Conservation (phyloP, 2,329 filamentous ascomycete genomes). For the Claviceps fusiformis region DNA sequence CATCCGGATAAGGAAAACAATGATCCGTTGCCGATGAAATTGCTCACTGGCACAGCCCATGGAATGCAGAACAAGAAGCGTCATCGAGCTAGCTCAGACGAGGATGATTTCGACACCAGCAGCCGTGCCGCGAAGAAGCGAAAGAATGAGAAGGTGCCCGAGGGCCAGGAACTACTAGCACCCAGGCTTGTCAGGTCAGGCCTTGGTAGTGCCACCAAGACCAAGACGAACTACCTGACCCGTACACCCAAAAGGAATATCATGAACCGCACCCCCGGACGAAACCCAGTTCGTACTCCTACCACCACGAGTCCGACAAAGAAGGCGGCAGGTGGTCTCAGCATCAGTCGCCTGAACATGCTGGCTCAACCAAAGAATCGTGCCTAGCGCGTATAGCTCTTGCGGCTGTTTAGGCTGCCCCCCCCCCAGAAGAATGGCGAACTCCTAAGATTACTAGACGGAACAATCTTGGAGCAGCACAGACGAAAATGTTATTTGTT, state of each 20-base stretch:
- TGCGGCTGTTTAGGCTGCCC: background rate
- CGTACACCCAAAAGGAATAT: constrained; percentile 14
- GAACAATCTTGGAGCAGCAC: background rate
- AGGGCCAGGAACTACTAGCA: constrained; percentile 39
- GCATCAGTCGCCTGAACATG: constrained; percentile 46
- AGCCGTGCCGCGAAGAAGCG: constrained; percentile 46
- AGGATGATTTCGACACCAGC: constrained; percentile 34
- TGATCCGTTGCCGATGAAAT: constrained; percentile 21
- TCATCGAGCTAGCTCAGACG: constrained; percentile 41
- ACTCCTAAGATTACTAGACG: background rate
- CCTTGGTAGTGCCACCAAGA: constrained; percentile 21
- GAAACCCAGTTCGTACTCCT: constrained; percentile 12
- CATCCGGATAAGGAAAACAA: constrained; percentile 43
- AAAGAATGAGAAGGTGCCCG: constrained; percentile 33
- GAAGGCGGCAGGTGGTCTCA: constrained; percentile 36
- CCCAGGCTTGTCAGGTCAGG: constrained; percentile 29
- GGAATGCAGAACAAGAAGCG: constrained; percentile 55
- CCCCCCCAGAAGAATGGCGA: background rate
- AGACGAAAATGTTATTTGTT: background rate
- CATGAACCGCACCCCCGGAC: constrained; percentile 5
- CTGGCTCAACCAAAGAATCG: constrained; percentile 46
- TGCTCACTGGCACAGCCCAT: constrained; percentile 39
- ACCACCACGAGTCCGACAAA: constrained; percentile 31
- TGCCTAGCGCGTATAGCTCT: constrained; percentile 18
- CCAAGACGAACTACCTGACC: constrained; percentile 23